Evolutionary conservation across 2,329 filamentous ascomycete genomes (phyloP).

Genomic region (Dothideomycetes sp.): DNA sequence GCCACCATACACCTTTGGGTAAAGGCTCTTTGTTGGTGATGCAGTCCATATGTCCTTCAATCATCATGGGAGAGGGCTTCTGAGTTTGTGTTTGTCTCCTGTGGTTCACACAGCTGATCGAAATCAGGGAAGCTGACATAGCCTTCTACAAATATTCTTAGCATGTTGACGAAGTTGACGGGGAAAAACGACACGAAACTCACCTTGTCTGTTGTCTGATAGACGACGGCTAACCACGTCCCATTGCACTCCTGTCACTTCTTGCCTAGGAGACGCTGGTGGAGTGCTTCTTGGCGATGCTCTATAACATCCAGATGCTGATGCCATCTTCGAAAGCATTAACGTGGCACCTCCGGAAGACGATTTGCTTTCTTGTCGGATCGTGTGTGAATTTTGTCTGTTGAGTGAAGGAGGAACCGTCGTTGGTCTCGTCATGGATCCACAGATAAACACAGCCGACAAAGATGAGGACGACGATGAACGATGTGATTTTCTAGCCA

Average conservation of each 20-base stretch:
- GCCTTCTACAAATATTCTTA: constrained; percentile 1
- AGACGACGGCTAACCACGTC: constrained; percentile 11
- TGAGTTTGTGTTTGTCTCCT: background rate
- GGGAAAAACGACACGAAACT: background rate
- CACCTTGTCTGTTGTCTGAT: constrained; percentile 11
- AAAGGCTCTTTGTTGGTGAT: too few relatives aligned
- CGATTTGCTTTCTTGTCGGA: constrained; percentile 14
- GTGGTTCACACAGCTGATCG: constrained; percentile 11
- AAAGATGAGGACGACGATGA: constrained; percentile 8
- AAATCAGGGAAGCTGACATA: constrained; percentile 15
- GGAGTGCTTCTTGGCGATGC: constrained; percentile 9
- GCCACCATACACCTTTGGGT: too few relatives aligned
- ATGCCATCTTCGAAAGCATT: constrained; percentile 9
- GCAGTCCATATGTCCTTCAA: background rate
- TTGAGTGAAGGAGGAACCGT: constrained; percentile 23
- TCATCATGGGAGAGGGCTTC: constrained; percentile 1
- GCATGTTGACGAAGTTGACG: background rate
- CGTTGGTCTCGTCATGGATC: constrained; percentile 20
- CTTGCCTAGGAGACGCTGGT: constrained; percentile 9
- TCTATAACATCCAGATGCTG: constrained; percentile 8
- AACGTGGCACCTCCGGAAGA: constrained; percentile 1
- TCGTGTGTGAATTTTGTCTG: constrained; percentile 23
- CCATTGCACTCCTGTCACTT: constrained; percentile 8
- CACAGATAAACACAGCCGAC: constrained; percentile 15
- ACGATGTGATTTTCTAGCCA: constrained; percentile 11